phyloP scores from a whole-genome alignment of 164 flowering plant genomes.

The Liquidambar formosana region DNA sequence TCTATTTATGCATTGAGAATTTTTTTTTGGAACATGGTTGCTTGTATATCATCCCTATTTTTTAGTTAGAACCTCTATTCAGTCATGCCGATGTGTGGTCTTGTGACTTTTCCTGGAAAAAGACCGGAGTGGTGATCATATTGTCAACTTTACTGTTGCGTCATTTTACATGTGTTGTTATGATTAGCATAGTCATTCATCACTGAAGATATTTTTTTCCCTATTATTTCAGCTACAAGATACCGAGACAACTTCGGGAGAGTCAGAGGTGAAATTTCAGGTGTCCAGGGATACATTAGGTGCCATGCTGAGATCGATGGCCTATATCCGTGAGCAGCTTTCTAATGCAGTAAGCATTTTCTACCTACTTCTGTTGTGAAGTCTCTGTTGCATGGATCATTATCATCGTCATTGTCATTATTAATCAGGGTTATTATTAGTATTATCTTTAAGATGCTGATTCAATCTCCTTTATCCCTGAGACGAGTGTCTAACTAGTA shows the following conservation, averaged over 20 bases:
- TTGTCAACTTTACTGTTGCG: too few relatives aligned
- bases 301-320: slow-evolving; percentile 91
- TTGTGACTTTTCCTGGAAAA: too few relatives aligned
- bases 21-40: neutral
- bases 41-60: neutral
- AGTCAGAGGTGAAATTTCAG: slow-evolving; percentile 84
- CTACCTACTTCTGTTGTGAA: neutral
- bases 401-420: too few relatives aligned
- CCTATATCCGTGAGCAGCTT: slow-evolving; percentile 85
- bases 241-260: slow-evolving; percentile 69
- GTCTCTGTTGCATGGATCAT: too few relatives aligned
- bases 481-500: too few relatives aligned
- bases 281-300: slow-evolving; percentile 82
- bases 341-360: slow-evolving; percentile 47
- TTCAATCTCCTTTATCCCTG: too few relatives aligned
- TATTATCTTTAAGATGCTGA: too few relatives aligned
- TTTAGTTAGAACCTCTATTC: neutral
- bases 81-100: too few relatives aligned
- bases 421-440: too few relatives aligned
- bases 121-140: neutral
- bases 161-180: neutral
- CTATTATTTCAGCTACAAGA: slow-evolving; percentile 71
- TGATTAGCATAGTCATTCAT: slow-evolving; percentile 1
- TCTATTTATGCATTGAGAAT: neutral
- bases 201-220: neutral